Percentiles rank a stretch among this genome's conserved stretches.
phyloP scores from a whole-genome alignment of 83 land plant genomes.

The Diphasiastrum complanatum region DNA sequence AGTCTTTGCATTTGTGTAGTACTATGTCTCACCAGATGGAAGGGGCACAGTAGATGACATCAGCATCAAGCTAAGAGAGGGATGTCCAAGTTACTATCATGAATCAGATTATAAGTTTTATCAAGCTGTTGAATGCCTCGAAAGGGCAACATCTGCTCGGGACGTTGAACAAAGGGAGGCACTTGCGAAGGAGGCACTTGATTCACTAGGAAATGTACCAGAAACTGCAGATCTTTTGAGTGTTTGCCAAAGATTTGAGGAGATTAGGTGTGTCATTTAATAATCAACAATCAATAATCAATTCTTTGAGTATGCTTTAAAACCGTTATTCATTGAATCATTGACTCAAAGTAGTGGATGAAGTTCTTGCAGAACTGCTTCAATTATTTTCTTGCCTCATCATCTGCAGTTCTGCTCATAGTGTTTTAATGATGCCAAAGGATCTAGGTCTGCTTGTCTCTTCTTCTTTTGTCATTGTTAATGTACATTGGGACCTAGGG shows the following conservation, averaged over 20 bases:
- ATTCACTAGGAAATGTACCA: slow-evolving; percentile 60
- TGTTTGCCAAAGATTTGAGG: slow-evolving; percentile 94
- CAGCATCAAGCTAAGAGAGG: slow-evolving; percentile 74
- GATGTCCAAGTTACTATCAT: slow-evolving; percentile 96
- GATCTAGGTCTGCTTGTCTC: too few species aligned
- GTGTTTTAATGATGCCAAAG: too few species aligned
- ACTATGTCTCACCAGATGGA: slow-evolving; percentile 89
- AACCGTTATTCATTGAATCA: too few species aligned
- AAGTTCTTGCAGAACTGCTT: too few species aligned
- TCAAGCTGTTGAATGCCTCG: slow-evolving; percentile 83
- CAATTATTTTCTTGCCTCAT: too few species aligned
- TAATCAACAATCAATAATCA: neutral
- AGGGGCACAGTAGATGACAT: slow-evolving; percentile 98
- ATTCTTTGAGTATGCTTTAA: neutral
- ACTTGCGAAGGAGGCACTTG: slow-evolving; percentile 83
- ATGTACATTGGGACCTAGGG: too few species aligned
- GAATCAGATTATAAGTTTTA: slow-evolving; percentile 91
- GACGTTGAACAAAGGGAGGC: slow-evolving; percentile 59
- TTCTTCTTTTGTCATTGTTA: too few species aligned
- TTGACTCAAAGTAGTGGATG: too few species aligned
- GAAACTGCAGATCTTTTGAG: slow-evolving; percentile 81
- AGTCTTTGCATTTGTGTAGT: slow-evolving; percentile 40
- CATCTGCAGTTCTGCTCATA: too few species aligned
- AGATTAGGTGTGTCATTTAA: slow-evolving; percentile 49
- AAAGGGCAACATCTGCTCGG: slow-evolving; percentile 54